Evolutionary conservation across 2,329 filamentous ascomycete genomes (phyloP), one percentile per base, ranked within the genome.

Genomic region (Leptographium procerum): DNA sequence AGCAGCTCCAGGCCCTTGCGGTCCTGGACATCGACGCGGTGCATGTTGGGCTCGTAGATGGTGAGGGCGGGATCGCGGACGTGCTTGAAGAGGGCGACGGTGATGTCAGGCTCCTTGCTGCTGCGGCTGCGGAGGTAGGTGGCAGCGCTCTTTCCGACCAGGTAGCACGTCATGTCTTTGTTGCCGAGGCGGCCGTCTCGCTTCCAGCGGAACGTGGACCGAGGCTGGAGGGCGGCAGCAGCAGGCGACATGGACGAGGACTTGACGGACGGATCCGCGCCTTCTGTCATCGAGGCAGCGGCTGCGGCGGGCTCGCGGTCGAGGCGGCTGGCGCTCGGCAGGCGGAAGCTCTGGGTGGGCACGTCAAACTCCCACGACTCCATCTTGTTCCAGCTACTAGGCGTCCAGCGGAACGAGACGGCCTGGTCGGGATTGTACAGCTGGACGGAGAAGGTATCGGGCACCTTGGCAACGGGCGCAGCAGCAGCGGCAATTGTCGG

Each of bases 381-480:
- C 16, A 84, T 85, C 61, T 84, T 86, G 61, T 87, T 91, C 87
- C 91, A 95, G 61, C 86, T 85, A 36, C 88, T 86, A 47, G 85
- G 80, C 64, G 87, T 83, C 66, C 85, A 81, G 65, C 81, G 84
- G 40, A 97, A 81, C 1, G 77, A 66, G 24, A 97, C 77, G 65
- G 87, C 81, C 71, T 94, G 90, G 69, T 97, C 92, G 0, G 94
- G 94, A 69, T 96, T 94, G 77, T 96, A 97, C 3, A 99, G 84
- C 66, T 92, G 87, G 45, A 97, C 80, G n/a, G 80, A 79, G 70
- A 97, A 96, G 57, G 83, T 77, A 59, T 86, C 85, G 0, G 92
- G 91, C 31, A 89, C 81, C 36, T 89, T 78, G 11, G 91, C 87
- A 60, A 87, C 80, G 1, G 87, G 66, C 22, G 85, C 19, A 80